Base-by-base conservation (phyloP, 179 eudicot genomes). In the Beta macrorhiza region DNA sequence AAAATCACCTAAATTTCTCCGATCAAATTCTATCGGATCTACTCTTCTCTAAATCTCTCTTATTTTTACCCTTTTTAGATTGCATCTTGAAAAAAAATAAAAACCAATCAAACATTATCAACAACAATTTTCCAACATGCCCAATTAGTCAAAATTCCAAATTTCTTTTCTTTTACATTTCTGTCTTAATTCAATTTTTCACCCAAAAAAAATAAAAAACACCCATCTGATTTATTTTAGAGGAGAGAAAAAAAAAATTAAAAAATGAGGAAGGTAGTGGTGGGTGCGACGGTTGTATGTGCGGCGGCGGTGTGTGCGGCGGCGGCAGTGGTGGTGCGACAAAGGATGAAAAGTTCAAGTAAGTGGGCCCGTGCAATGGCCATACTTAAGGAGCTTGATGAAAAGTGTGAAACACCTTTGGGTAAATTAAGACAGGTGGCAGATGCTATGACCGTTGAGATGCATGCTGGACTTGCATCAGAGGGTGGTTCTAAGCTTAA, bases 401-500 rank as follows among this genome's bases (percentile, higher is more conserved):
- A 91, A 32, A 89, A 89, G 83, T 88, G 93, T 77, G 92, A 65
- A 71, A 86, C 98, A 25, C 91, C 97, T 8, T 70, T 88, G 25
- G 91, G 85, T 75, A 92, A 90, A 85, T 91, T 96, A 42, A 81
- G 92, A 80, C 98, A 92, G 83, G 92, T 96, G 51, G 98, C 98
- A 4, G 98, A 96, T 53, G 97, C 97, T 25, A 94, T 96, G 99
- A 82, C 90, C 25, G 97, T 92, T 73, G 99, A 96, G 93, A 96
- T 96, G 99, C 97, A 96, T 85, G 98, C 98, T 45, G 99, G 99
- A 0, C 92, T 96, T 44, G 99, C 99, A 14, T 90, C 94, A 4
- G 99, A 95, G 52, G 98, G 98, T 45, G 99, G 97, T 0, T 92
- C 96, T 71, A 94, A 93, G 91, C 96, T 95, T 62, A 95, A 95